Percentiles rank a stretch among this genome's conserved stretches.
phyloP scores from a whole-genome alignment of 1,284 basidiomycete species.

The Heterobasidion annosum region DNA sequence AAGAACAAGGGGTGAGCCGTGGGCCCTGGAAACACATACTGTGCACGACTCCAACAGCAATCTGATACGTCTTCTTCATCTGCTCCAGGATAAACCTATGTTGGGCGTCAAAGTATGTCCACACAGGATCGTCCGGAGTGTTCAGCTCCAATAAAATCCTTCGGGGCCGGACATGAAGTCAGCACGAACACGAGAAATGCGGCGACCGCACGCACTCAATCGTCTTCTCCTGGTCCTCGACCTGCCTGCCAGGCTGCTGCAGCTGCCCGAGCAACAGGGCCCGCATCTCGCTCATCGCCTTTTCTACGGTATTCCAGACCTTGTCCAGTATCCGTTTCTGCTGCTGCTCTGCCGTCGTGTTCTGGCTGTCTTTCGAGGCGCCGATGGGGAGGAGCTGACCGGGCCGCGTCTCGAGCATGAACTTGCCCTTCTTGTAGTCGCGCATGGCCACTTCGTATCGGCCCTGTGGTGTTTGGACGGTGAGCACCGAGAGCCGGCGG shows the following conservation, averaged over 20 bases:
- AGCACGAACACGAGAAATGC: conserved; percentile 1
- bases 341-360: conserved; percentile 57
- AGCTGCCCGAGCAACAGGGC: conserved; percentile 70
- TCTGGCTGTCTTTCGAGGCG: conserved; percentile 42
- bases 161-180: background rate
- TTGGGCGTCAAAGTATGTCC: conserved; percentile 92
- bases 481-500: background rate
- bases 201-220: conserved; percentile 65
- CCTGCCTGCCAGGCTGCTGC: conserved; percentile 66
- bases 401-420: conserved; percentile 81
- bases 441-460: conserved; percentile 90
- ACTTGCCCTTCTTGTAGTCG: conserved; percentile 97
- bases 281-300: conserved; percentile 90
- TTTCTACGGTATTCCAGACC: conserved; percentile 94
- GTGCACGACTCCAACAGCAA: conserved; percentile 44
- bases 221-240: conserved; percentile 96
- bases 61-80: conserved; percentile 64
- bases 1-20: background rate
- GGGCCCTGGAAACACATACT: conserved; percentile 25
- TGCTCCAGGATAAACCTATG: conserved; percentile 79
- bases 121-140: conserved; percentile 79
- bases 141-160: conserved; percentile 84
- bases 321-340: conserved; percentile 92
- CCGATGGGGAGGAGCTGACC: conserved; percentile 72
- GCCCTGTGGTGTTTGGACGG: conserved; percentile 39